phyloP scores from a whole-genome alignment of 2,329 filamentous ascomycete species.

The Teratosphaeria viscida region DNA sequence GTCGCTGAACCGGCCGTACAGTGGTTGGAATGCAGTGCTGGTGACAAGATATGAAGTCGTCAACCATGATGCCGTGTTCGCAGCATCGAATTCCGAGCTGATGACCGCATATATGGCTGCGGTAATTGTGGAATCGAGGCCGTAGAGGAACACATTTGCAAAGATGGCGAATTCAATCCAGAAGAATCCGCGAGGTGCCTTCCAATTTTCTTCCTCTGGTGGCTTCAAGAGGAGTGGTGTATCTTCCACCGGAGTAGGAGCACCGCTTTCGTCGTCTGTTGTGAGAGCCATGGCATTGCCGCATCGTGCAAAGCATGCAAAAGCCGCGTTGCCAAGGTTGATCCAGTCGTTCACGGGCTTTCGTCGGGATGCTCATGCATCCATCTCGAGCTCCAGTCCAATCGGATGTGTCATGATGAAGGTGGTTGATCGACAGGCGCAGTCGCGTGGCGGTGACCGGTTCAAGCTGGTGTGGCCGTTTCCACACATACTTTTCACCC shows the following conservation, averaged over 20 bases:
- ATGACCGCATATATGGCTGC: slow-evolving; percentile 11
- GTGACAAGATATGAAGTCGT: slow-evolving; percentile 45
- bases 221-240: slow-evolving; percentile 7
- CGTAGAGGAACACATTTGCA: slow-evolving; percentile 14
- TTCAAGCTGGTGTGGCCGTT: no score
- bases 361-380: not conserved
- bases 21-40: slow-evolving; percentile 53
- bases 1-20: slow-evolving; percentile 43
- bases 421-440: no score
- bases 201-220: slow-evolving; percentile 12
- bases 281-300: not conserved
- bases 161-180: slow-evolving; percentile 14
- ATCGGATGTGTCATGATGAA: not conserved
- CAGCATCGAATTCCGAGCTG: slow-evolving; percentile 16
- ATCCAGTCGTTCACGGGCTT: not conserved
- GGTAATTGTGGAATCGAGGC: slow-evolving; percentile 12
- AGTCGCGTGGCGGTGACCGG: no score
- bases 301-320: not conserved
- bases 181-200: slow-evolving; percentile 10
- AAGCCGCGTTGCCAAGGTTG: not conserved
- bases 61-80: slow-evolving; percentile 43
- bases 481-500: no score
- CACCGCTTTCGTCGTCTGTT: not conserved
- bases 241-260: slow-evolving; percentile 1
- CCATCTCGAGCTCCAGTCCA: not conserved